These are phyloP conservation scores for Rhizomucor miehei DNA, from an alignment of 371 early-diverging fungal genomes.

Conservation along the genomic window DNA sequence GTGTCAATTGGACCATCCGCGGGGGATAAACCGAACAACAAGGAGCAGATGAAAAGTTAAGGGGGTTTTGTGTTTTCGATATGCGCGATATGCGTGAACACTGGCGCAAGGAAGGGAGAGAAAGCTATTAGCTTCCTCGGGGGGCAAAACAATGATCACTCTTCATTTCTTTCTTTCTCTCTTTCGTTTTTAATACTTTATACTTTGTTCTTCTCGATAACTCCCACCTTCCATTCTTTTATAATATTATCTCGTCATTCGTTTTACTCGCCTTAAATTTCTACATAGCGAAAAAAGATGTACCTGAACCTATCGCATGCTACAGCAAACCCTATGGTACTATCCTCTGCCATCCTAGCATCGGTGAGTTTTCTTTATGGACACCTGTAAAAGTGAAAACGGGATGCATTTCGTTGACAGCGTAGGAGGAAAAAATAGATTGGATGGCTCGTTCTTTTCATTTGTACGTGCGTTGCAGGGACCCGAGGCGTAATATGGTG, in stretches of 20 bases:
- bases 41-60: too few species aligned
- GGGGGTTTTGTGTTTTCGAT: too few species aligned
- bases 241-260: too few species aligned
- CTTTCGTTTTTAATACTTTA: slow-evolving; percentile 6
- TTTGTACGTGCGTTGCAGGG: slow-evolving; percentile 11
- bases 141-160: too few species aligned
- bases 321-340: slow-evolving; percentile 18
- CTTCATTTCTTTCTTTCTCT: slow-evolving; percentile 8
- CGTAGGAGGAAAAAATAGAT: slow-evolving; percentile 1
- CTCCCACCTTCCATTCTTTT: too few species aligned
- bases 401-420: too few species aligned
- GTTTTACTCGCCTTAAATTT: too few species aligned
- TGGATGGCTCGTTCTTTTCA: slow-evolving; percentile 17
- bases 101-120: too few species aligned
- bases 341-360: slow-evolving; percentile 14
- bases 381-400: not conserved
- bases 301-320: slow-evolving; percentile 20
- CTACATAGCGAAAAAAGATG: slow-evolving; percentile 5
- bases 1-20: too few species aligned
- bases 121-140: too few species aligned
- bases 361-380: slow-evolving; percentile 6
- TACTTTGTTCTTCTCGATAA: not conserved
- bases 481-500: slow-evolving; percentile 22
- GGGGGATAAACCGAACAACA: too few species aligned
- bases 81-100: too few species aligned